Conservation (phyloP, 306 rosid species). For the Vicia faba region DNA sequence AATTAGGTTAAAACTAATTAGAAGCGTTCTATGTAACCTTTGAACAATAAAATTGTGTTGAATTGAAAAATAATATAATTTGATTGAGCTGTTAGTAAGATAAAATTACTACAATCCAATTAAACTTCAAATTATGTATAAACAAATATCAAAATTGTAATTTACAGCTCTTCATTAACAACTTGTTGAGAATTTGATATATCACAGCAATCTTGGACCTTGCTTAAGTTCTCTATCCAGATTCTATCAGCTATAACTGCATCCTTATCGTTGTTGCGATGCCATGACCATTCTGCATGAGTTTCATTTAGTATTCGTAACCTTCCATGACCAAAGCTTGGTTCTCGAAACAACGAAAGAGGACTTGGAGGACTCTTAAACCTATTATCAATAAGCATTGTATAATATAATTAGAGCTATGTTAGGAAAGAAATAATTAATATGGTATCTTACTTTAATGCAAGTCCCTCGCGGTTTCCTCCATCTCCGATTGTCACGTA, state of each 20-base stretch:
- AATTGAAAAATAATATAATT: neutral
- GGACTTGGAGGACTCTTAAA: conserved; percentile 52
- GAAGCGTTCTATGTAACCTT: neutral
- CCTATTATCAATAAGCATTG: conserved; percentile 21
- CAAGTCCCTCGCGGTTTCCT: conserved; percentile 80
- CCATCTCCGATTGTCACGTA: conserved; percentile 72
- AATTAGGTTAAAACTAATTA: neutral
- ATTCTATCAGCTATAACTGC: conserved; percentile 54
- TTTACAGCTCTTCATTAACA: conserved; percentile 41
- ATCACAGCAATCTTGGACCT: conserved; percentile 29
- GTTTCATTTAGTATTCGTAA: conserved; percentile 60
- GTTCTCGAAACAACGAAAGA: conserved; percentile 62
- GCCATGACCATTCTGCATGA: conserved; percentile 81
- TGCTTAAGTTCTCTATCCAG: conserved; percentile 57
- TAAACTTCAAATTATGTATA: neutral
- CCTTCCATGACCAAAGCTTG: conserved; percentile 87
- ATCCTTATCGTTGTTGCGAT: conserved; percentile 66
- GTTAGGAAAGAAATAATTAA: too few species aligned
- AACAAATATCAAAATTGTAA: neutral
- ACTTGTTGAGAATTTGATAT: neutral
- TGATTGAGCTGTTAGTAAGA: too few species aligned
- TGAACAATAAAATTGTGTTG: neutral
- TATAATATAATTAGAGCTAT: too few species aligned
- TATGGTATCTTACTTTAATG: conserved; percentile 47
- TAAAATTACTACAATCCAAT: too few species aligned